These are phyloP conservation scores for Zymoseptoria pseudotritici DNA, from an alignment of 2,329 filamentous ascomycete species.

Conservation along the genomic window DNA sequence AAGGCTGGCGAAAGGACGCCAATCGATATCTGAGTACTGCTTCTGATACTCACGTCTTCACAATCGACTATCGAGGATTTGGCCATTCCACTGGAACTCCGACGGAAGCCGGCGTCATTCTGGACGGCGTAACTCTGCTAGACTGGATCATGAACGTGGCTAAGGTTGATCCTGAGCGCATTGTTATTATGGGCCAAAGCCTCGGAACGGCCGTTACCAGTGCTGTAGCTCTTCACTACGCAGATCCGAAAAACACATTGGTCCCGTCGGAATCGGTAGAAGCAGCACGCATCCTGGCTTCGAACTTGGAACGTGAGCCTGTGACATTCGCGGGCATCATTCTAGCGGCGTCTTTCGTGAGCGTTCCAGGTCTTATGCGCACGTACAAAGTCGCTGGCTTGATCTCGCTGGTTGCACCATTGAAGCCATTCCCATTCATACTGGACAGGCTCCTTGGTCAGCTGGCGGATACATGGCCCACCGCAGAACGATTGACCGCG, in stretches of 20 bases:
- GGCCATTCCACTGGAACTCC: constrained; percentile 74
- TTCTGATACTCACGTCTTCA: constrained; percentile 70
- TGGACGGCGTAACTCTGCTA: constrained; percentile 66
- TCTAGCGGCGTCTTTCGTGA: constrained; percentile 72
- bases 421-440: constrained; percentile 59
- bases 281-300: background rate
- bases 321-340: constrained; percentile 71
- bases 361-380: constrained; percentile 63
- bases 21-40: constrained; percentile 71
- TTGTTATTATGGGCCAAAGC: constrained; percentile 78
- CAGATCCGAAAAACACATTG: constrained; percentile 20
- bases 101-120: constrained; percentile 71
- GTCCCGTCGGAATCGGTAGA: constrained; percentile 10
- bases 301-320: constrained; percentile 2
- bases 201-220: constrained; percentile 79
- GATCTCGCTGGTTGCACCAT: constrained; percentile 69
- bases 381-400: constrained; percentile 73
- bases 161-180: constrained; percentile 59
- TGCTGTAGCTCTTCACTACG: constrained; percentile 65
- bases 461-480: constrained; percentile 77
- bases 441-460: constrained; percentile 53
- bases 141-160: constrained; percentile 62
- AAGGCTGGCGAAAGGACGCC: constrained; percentile 65
- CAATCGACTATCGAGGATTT: constrained; percentile 86
- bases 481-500: constrained; percentile 56